A percentile compares a stretch with the other conserved stretches of the same genome.
These are phyloP conservation scores for Trichoderma koningiopsis DNA, from an alignment of 2,329 filamentous ascomycete species.

Conservation along the genomic window DNA sequence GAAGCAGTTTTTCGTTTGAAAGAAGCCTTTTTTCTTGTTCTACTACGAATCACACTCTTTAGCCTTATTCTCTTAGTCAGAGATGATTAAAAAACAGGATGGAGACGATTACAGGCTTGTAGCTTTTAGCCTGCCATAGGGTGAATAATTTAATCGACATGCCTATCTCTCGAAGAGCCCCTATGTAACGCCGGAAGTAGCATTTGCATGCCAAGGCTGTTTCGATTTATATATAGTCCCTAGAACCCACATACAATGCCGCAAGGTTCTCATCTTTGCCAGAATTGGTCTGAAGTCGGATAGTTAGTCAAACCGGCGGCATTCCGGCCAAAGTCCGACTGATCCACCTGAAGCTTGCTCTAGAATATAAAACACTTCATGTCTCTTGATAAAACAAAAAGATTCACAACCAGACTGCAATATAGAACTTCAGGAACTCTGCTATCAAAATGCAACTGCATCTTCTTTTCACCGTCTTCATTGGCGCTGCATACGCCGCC, in stretches of 20 bases:
- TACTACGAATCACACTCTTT: no score
- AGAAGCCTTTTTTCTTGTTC: no score
- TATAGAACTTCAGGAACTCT: neutral
- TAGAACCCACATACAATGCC: neutral
- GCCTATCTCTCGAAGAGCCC: neutral
- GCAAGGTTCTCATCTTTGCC: neutral
- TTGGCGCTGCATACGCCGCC: slow-evolving; percentile 8
- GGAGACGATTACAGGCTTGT: neutral
- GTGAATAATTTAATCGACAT: neutral
- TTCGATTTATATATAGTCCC: neutral
- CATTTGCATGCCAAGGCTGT: neutral
- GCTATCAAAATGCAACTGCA: neutral
- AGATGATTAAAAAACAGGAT: no score
- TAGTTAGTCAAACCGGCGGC: slow-evolving; percentile 11
- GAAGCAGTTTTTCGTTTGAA: no score
- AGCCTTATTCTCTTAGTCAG: no score
- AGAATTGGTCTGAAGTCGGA: neutral
- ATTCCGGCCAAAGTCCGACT: neutral
- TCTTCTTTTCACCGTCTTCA: slow-evolving; percentile 3
- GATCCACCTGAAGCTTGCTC: neutral
- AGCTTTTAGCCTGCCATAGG: neutral
- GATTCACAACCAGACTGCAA: neutral
- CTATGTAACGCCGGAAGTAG: neutral
- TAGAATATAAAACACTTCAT: neutral
- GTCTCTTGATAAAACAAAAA: neutral